These are phyloP conservation scores for Schizonepeta tenuifolia DNA, from an alignment of 257 asterid genomes.

Conservation along the genomic window DNA sequence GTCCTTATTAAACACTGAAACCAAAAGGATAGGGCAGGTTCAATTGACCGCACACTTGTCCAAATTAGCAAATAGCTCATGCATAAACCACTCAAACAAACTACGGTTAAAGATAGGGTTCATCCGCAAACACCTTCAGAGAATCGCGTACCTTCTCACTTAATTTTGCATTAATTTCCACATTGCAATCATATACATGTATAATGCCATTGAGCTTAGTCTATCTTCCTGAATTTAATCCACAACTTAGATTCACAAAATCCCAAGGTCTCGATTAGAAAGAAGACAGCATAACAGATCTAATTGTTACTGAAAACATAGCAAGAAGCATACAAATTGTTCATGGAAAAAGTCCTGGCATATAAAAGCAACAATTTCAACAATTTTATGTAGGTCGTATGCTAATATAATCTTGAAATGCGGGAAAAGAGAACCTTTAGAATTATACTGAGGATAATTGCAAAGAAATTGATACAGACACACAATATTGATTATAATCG, in stretches of 20 bases:
- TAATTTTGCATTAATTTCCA: background rate
- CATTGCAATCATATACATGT: background rate
- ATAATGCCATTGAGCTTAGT: background rate
- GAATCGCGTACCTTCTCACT: background rate
- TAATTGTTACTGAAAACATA: background rate
- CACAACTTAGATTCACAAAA: background rate
- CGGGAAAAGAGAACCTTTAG: background rate
- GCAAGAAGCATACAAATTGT: slow-evolving; percentile 10
- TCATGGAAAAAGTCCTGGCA: background rate
- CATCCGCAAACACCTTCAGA: background rate
- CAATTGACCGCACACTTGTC: background rate
- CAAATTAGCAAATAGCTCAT: slow-evolving; percentile 2
- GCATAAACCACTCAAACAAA: slow-evolving; percentile 8
- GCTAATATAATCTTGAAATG: background rate
- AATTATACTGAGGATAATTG: background rate
- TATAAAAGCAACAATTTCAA: background rate
- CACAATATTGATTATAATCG: background rate
- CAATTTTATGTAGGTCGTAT: background rate
- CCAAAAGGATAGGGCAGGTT: background rate
- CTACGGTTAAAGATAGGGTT: background rate
- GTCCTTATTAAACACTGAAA: background rate
- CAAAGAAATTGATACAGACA: slow-evolving; percentile 2
- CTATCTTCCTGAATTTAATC: background rate
- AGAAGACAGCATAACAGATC: background rate
- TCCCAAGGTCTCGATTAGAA: background rate